These are phyloP conservation scores for Aspergillus nidulans DNA, from an alignment of 495 filamentous ascomycete species.

Conservation along the genomic window DNA sequence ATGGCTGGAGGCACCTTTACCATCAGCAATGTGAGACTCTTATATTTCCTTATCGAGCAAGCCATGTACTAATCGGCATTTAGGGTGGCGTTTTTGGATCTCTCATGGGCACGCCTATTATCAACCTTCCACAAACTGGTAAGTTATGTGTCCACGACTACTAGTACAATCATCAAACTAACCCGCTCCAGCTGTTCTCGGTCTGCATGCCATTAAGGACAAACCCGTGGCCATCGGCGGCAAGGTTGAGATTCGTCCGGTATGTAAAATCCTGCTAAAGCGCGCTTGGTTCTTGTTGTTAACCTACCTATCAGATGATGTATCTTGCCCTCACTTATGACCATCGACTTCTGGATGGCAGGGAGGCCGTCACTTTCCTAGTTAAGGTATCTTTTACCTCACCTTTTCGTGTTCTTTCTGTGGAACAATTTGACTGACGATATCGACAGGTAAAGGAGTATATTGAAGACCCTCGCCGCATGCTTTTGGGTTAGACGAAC, in stretches of 20 bases:
- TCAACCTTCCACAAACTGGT: conserved; percentile 91
- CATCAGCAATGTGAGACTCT: conserved; percentile 78
- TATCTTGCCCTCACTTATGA: conserved; percentile 97
- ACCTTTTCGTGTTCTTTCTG: conserved; percentile 1
- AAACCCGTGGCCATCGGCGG: conserved; percentile 85
- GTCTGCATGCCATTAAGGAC: conserved; percentile 98
- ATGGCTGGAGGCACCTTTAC: conserved; percentile 99
- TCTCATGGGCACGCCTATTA: conserved; percentile 98
- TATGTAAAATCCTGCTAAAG: conserved; percentile 30
- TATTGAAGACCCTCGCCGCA: conserved; percentile 92
- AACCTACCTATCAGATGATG: conserved; percentile 70
- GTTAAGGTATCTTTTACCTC: conserved; percentile 61
- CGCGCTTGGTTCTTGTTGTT: conserved; percentile 6
- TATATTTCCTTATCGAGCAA: not conserved
- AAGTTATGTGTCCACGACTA: conserved; percentile 11
- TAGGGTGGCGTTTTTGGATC: conserved; percentile 71
- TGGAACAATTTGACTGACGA: not conserved
- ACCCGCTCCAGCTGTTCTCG: conserved; percentile 66
- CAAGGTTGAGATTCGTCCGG: conserved; percentile 85
- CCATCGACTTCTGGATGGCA: conserved; percentile 88
- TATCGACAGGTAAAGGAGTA: conserved; percentile 73
- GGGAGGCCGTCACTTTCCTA: conserved; percentile 95
- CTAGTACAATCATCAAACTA: conserved; percentile 12
- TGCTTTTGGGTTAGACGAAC: conserved; percentile 62
- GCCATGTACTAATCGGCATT: conserved; percentile 18